Conservation (phyloP, 2,329 filamentous ascomycete species). For the Aspergillus luchuensis region DNA sequence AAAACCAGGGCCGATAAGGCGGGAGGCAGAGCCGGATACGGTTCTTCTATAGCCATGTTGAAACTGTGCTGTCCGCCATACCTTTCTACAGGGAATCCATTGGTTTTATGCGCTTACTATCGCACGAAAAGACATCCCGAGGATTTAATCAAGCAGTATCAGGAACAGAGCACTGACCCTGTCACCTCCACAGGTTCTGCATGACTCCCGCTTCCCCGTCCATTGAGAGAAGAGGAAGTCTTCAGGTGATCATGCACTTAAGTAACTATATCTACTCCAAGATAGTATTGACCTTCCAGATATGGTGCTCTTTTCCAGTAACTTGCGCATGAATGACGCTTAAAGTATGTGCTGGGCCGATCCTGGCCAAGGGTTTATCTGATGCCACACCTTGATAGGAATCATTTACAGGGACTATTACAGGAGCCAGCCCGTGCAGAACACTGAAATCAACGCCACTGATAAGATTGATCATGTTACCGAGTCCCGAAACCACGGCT, state of each 20-base stretch:
- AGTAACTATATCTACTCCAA: background rate
- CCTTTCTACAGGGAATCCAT: background rate
- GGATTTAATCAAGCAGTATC: background rate
- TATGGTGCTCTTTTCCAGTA: conserved; percentile 22
- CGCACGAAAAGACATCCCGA: background rate
- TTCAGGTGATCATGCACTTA: background rate
- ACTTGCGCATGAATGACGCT: background rate
- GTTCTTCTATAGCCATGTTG: conserved; percentile 1
- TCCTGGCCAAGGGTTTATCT: background rate
- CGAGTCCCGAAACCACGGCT: background rate
- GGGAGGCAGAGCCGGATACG: background rate
- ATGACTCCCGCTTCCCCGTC: background rate
- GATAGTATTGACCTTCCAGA: conserved; percentile 16
- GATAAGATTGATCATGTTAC: background rate
- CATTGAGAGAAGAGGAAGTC: background rate
- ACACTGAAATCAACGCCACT: background rate
- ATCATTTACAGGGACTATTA: background rate
- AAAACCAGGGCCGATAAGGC: conserved; percentile 5
- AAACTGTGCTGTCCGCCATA: background rate
- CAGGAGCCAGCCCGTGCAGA: background rate
- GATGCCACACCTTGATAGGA: background rate
- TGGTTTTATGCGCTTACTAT: background rate
- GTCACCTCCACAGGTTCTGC: background rate
- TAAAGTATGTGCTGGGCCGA: background rate
- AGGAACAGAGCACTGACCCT: background rate